Evolutionary conservation across 2,329 filamentous ascomycete genomes (phyloP), one percentile per base, ranked within the genome.

Genomic region (Exophiala sp.): DNA sequence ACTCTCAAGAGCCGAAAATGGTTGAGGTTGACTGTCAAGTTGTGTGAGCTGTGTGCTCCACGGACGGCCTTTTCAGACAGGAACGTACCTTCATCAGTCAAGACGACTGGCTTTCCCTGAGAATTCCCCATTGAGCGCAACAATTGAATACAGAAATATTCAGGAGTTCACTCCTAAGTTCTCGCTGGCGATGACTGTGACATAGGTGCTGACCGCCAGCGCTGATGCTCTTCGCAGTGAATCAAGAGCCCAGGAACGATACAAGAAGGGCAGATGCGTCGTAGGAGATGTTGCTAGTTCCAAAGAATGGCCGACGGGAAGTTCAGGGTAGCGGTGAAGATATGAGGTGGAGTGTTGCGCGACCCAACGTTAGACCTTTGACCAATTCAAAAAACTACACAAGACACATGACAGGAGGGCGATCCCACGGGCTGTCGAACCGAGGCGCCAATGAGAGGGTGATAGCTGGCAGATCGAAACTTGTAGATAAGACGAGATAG

Each of bases 1-100:
- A 99, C 94, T 68, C 94, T 87, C 62, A 97, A 78, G 52, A 99
- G 81, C 63, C 92, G 89, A 73, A 99, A 99, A 74, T 99, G 94
- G 69, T 96, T 96, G 65, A 99, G 85, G 72, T 92, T 97, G 65
- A 96, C 94, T 96, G 65, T 14, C 42, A 29, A 39, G 14, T 29
- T 29, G 14, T 42, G 16, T 21, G n/a, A 50, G 36, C 20, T 29
- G 42, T 10, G 12, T 11, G n/a, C 7, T 21, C 14, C 14, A 36
- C 24, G 10, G 14, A 18, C 20, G 16, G 16, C 16, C 16, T 18
- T 18, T 18, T n/a, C 20, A 24, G 41, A 18, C 29, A 11, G 77
- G 35, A 20, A 24, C 84, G 68, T 78, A 95, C 91, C 89, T 86
- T 96, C 89, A 77, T 95, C 91, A 75, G 87, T 89, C 75, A 91